Base-by-base conservation (phyloP, 1,284 basidiomycete species). In the Marasmius fiardii region DNA sequence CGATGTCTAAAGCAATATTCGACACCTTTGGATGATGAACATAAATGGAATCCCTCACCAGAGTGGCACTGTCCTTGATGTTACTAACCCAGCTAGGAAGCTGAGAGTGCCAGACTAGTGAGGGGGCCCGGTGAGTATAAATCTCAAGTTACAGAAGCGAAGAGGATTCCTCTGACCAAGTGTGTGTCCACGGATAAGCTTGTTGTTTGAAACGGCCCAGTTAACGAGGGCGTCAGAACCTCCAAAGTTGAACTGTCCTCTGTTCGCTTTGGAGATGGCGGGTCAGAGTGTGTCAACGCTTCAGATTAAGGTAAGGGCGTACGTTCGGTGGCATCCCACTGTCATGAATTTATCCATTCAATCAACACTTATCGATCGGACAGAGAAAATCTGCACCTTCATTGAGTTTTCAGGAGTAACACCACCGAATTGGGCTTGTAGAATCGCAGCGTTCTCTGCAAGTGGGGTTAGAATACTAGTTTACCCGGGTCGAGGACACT, bases 111-210 rank as follows among this genome's bases (percentile, higher is more conserved):
- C 79, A 81, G 49, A 79, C 77, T 70, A 34, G 45, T 47, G 4
- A 45, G 16, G 2, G 12, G n/a, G n/a, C n/a, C n/a, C 20, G 7
- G 50, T 44, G 3, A 10, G n/a, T n/a, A n/a, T n/a, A n/a, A n/a
- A n/a, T n/a, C n/a, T n/a, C n/a, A n/a, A n/a, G n/a, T n/a, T n/a
- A n/a, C n/a, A 2, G 21, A 24, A 51, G 28, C 8, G 21, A 55
- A 1, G 14, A 34, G 26, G 41, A 16, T 24, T 20, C n/a, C 4
- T 43, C 59, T 26, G 55, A 73, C 71, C 70, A 21, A 80, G 67
- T 11, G 77, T 79, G 63, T 79, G 77, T 8, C 76, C 79, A 58
- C 78, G 75, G 54, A 80, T 70, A 56, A 74, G 57, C 62, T 78
- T 75, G 35, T 73, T 71, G 61, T 80, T 77, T 44, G 71, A 68